Evolutionary conservation across 768 basidiomycete species (phyloP), one percentile per base, ranked within the genome.

Genomic region (Mycena polygramma): DNA sequence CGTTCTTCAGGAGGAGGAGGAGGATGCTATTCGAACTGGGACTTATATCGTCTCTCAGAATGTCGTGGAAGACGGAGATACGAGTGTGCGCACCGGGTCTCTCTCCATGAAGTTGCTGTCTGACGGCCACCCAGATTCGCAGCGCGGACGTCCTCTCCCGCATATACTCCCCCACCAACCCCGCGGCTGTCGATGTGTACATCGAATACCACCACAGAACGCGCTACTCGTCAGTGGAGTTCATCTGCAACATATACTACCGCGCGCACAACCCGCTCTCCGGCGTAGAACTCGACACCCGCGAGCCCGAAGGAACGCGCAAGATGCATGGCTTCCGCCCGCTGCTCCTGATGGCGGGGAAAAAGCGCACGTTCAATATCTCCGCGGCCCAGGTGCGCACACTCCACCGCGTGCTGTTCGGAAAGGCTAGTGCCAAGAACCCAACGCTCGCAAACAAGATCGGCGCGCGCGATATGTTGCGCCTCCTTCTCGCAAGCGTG

Each of bases 171-270:
- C 67, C 67, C 11, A 68, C 67, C 35, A 57, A 57, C 4, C 67
- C 67, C 54, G 53, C 67, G 2, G 67, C 67, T 36, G 53, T 68
- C 59, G 60, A 68, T 35, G 46, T 68, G 1, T 68, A 55, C 36
- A 36, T 68, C n/a, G 67, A 57, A 39, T 63, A 68, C 54, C 67
- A 68, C 46, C 57, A 68, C 54, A 60, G 67, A n/a, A 68, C 67
- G 35, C 60, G 67, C 6, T 68, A 68, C 53, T 11, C 30, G 0
- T 68, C 67, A 9, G 60, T 68, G 2, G 67, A 68, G 45, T 30
- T 30, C 30, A 30, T 30, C 30, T 30, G 30, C 6, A 30, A 30
- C 30, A 30, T 30, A 30, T 30, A 30, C 30, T 30, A 30, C 6
- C 30, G 30, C 6, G 30, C 30, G 30, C 30, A 30, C 30, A 30